These are phyloP conservation scores for Pleurozium schreberi DNA, from an alignment of 225 moss, liverwort and hornwort genomes.

Conservation along the genomic window DNA sequence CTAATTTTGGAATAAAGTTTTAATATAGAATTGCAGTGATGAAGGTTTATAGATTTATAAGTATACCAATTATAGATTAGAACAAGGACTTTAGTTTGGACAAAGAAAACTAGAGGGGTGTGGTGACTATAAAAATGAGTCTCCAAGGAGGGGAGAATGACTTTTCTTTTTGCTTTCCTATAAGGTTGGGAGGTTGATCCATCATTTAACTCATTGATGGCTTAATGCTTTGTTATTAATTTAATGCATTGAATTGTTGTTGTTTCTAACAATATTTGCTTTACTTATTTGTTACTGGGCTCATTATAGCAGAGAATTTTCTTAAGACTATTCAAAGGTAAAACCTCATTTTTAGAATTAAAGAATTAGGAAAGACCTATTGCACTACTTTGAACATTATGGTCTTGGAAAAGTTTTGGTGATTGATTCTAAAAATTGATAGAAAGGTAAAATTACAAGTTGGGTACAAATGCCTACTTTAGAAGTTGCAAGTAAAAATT, in stretches of 20 bases:
- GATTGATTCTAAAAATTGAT: no score
- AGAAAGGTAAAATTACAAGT: neutral
- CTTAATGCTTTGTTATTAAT: neutral
- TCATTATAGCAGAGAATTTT: neutral
- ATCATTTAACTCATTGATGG: neutral
- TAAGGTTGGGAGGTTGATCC: no score
- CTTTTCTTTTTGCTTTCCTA: neutral
- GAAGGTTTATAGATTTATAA: no score
- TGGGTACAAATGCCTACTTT: neutral
- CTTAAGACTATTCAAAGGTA: neutral
- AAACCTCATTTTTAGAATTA: neutral
- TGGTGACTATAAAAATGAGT: no score
- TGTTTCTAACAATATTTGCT: neutral
- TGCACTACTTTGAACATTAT: no score
- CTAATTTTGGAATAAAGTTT: neutral
- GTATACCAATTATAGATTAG: no score
- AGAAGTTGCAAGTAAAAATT: neutral
- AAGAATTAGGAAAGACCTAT: neutral
- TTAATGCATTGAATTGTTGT: no score
- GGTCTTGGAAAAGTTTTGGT: accelerated
- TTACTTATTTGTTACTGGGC: neutral
- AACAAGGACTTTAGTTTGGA: no score
- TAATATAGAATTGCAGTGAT: neutral
- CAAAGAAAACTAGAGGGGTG: no score
- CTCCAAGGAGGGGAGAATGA: no score